Base-by-base conservation (phyloP, 768 basidiomycete species). In the Leucosporidium creatinivorum region DNA sequence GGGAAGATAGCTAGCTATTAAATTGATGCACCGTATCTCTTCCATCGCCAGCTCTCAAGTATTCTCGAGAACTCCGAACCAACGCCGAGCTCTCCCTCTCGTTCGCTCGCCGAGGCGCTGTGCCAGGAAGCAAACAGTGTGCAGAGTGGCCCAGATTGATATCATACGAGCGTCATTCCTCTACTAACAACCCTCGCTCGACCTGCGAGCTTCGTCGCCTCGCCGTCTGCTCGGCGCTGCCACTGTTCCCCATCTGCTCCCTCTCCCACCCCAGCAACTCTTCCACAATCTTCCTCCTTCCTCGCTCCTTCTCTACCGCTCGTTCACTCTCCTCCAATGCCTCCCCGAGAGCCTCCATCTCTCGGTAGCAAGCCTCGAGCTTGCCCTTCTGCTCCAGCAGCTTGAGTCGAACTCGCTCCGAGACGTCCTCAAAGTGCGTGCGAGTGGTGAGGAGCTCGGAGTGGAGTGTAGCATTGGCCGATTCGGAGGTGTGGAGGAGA, bases 381-480 rank as follows among this genome's bases (percentile, higher is more conserved):
- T 61, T 61, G 15, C 5, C 26, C 17, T 21, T 9, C 50, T 62
- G 68, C 31, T 65, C 63, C 39, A 61, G 49, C 28, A 69, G 51
- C 31, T 65, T 62, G 9, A 30, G 31, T 13, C 60, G 55, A 1
- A 65, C 68, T 0, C 68, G 63, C 3, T 26, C 61, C 6, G 57
- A 55, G n/a, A 69, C 47, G 2, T 57, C 18, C 44, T 69, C 69
- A 47, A 66, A 49, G 1, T 48, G 51, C 15, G 44, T 30, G 47
- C 63, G 65, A n/a, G 52, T 66, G 15, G 69, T 15, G 5, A 31
- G 3, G 61, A 69, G 65, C 36, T 65, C 48, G 9, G 58, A 15
- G 13, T 51, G 8, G 28, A 69, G 61, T 4, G 57, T 10, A 10
- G 39, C 21, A 6, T 52, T 23, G 3, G 54, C 39, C 4, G 51